Conservation (phyloP, 2,329 filamentous ascomycete species). For the Fusarium transvaalense region DNA sequence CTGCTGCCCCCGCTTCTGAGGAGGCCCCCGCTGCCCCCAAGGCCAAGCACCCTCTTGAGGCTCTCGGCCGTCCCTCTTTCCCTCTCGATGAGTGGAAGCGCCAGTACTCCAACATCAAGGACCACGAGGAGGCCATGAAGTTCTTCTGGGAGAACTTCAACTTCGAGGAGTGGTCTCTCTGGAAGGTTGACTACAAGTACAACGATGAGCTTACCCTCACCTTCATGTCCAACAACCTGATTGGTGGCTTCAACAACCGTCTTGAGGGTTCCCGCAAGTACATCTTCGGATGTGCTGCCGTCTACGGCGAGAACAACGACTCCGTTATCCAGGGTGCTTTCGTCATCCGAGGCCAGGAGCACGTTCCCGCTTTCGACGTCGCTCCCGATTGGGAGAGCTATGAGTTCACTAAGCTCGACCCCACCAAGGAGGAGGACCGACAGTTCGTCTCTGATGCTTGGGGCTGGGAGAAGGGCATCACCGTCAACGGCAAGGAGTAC, state of each 20-base stretch:
- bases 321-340: slow-evolving; percentile 94
- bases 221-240: slow-evolving; percentile 99
- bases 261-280: slow-evolving; percentile 98
- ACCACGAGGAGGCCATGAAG: slow-evolving; percentile 80
- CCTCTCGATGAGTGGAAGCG: slow-evolving; percentile 98
- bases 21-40: slow-evolving; percentile 75
- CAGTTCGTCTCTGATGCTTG: slow-evolving; percentile 89
- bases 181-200: slow-evolving; percentile 98
- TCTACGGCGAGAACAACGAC: slow-evolving; percentile 90
- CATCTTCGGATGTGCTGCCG: slow-evolving; percentile 90
- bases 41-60: slow-evolving; percentile 94
- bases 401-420: slow-evolving; percentile 96
- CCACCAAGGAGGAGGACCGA: slow-evolving; percentile 83
- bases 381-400: slow-evolving; percentile 98
- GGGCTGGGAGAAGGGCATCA: slow-evolving; percentile 89
- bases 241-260: slow-evolving; percentile 97
- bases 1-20: slow-evolving; percentile 56
- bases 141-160: slow-evolving; percentile 99
- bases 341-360: slow-evolving; percentile 92
- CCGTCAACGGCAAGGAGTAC: slow-evolving; percentile 88
- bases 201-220: slow-evolving; percentile 96
- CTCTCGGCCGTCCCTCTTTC: slow-evolving; percentile 82
- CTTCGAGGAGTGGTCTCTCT: slow-evolving; percentile 95
- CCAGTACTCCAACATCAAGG: slow-evolving; percentile 97
- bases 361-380: slow-evolving; percentile 89